phyloP scores from a whole-genome alignment of 2,329 filamentous ascomycete species.

The Penicillium sp. region DNA sequence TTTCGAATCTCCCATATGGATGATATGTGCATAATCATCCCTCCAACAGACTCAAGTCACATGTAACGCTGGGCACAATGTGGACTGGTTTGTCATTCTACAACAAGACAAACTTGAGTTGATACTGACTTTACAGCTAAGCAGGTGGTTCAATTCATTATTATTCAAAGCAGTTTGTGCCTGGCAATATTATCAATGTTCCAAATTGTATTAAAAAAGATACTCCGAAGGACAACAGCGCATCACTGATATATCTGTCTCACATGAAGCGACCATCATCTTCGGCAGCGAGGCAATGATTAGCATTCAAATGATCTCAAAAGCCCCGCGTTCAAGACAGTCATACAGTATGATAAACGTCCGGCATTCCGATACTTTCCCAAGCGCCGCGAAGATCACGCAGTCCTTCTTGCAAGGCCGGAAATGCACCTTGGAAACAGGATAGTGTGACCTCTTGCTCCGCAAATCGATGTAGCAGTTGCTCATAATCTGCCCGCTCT shows the following conservation, averaged over 20 bases:
- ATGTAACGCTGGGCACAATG: neutral
- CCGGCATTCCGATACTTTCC: neutral
- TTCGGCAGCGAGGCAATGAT: neutral
- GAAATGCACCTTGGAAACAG: neutral
- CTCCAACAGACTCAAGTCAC: neutral
- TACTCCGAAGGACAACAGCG: neutral
- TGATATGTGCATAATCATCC: neutral
- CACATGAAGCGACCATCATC: neutral
- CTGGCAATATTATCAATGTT: neutral
- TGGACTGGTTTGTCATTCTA: neutral
- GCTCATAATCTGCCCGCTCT: neutral
- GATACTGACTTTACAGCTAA: neutral
- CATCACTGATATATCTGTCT: neutral
- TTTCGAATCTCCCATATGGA: neutral
- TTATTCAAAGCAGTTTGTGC: neutral
- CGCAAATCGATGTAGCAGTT: neutral
- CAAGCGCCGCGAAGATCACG: neutral
- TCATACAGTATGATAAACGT: neutral
- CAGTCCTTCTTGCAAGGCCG: conserved; percentile 1
- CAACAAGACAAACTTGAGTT: neutral
- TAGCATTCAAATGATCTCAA: neutral
- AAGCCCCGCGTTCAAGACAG: neutral
- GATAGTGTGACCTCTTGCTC: conserved; percentile 6
- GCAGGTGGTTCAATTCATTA: neutral
- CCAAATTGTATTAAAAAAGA: neutral